Base-by-base conservation (phyloP, 2,329 filamentous ascomycete species). In the Exophiala oligosperma region DNA sequence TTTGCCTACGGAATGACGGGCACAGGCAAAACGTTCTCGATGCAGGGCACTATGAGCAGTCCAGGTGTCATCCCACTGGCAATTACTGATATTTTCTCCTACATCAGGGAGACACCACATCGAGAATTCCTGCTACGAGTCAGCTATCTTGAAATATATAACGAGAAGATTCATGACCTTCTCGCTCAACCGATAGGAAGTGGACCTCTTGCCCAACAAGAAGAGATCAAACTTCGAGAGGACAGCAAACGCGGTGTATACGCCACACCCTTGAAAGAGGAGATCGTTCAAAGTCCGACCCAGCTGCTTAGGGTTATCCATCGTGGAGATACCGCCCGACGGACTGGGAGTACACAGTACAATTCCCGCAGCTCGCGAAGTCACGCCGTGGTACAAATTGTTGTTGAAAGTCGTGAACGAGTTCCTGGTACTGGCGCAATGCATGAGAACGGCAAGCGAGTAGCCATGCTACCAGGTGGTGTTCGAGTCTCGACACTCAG, bases 71-170 rank as follows among this genome's bases (percentile, higher is more conserved):
- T 99, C 56, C 94, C 94, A 5, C 81, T 97, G 40, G 94, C 94
- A 40, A 97, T 99, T 67, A 97, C 94, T 62, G 94, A 99, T 71
- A 99, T 99, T 52, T 99, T 99, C 74, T 97, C 94, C 0, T 99
- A 97, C 73, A 99, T 99, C 66, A 88, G 94, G 57, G 94, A 99
- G 76, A 97, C 94, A 1, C 94, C 94, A 0, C 91, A 92, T 37
- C 84, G 94, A 60, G 94, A 99, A 71, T 99, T 99, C 66, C 76
- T 99, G 57, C 82, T 99, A 57, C 88, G 94, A 62, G 94, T 99
- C 71, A 97, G 93, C 79, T 99, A 99, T 71, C 81, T 99, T 62
- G 94, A 99, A 77, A 99, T 99, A 61, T 99, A 99, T 77, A 99
- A 99, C 69, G 94, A 99, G 72, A 95, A 85, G 74, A 97, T 99